A percentile compares a stretch with the other conserved stretches of the same genome.
Conservation (phyloP, 2,329 filamentous ascomycete genomes). For the Nigrospora osmanthi region DNA sequence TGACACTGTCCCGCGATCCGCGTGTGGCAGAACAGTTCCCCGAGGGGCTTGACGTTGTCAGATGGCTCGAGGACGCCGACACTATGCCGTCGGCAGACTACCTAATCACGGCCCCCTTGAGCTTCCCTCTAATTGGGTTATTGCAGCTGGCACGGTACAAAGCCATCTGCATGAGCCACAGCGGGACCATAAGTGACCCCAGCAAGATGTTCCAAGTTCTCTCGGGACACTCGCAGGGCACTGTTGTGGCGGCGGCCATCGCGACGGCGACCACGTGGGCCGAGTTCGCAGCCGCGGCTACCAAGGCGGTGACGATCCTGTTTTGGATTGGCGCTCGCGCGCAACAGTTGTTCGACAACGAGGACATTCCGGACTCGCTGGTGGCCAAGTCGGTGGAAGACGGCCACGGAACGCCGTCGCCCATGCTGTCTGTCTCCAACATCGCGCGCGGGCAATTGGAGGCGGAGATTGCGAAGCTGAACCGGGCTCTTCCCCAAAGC, state of each 20-base stretch:
- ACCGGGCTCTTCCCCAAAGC: constrained; percentile 6
- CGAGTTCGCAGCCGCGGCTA: constrained; percentile 17
- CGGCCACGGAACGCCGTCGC: constrained; percentile 17
- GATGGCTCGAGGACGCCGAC: constrained; percentile 17
- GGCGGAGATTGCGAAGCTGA: not conserved
- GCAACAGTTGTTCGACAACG: constrained; percentile 13
- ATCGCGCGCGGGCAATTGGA: not conserved
- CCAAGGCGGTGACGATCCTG: constrained; percentile 19
- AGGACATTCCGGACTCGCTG: constrained; percentile 5
- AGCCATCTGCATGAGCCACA: constrained; percentile 15
- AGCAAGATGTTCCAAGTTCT: constrained; percentile 6
- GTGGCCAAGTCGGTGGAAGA: constrained; percentile 5
- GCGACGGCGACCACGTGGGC: constrained; percentile 23
- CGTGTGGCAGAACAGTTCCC: constrained; percentile 11
- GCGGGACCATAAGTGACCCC: constrained; percentile 7
- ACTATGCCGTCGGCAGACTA: constrained; percentile 20
- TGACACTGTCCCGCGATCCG: constrained; percentile 9
- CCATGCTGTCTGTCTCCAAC: constrained; percentile 11
- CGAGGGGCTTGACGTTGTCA: constrained; percentile 19
- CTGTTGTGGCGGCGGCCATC: constrained; percentile 25
- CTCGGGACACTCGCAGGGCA: constrained; percentile 29
- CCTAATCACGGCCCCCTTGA: constrained; percentile 25
- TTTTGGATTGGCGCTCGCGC: constrained; percentile 25
- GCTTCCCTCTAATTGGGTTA: constrained; percentile 28
- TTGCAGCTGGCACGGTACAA: constrained; percentile 15